phyloP scores from a whole-genome alignment of 2,329 filamentous ascomycete species.

The Metarhizium robertsii region DNA sequence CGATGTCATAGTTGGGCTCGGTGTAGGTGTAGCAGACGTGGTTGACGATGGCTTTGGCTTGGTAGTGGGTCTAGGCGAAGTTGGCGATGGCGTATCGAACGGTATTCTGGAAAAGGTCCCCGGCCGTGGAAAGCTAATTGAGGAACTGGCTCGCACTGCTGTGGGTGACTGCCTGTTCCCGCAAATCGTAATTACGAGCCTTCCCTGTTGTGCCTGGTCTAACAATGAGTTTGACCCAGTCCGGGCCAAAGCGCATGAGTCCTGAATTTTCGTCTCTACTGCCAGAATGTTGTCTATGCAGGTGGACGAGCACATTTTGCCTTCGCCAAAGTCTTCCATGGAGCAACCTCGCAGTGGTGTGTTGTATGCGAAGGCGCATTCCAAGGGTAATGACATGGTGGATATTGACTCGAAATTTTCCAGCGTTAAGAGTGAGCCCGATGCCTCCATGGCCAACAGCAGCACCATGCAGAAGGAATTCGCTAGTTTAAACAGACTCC shows the following conservation, averaged over 20 bases:
- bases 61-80: neutral
- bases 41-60: neutral
- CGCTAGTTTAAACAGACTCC: neutral
- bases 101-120: slow-evolving; percentile 1
- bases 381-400: slow-evolving; percentile 24
- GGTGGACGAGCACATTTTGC: slow-evolving; percentile 25
- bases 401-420: slow-evolving; percentile 31
- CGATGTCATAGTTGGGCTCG: neutral
- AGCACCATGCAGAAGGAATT: slow-evolving; percentile 11
- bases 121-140: neutral
- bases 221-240: slow-evolving; percentile 23
- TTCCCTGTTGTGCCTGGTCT: slow-evolving; percentile 24
- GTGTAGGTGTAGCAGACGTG: neutral
- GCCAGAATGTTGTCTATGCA: slow-evolving; percentile 23
- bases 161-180: slow-evolving; percentile 8
- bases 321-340: slow-evolving; percentile 23
- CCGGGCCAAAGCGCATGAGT: slow-evolving; percentile 16
- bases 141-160: slow-evolving; percentile 4
- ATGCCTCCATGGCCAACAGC: slow-evolving; percentile 14
- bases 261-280: slow-evolving; percentile 19
- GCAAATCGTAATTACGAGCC: slow-evolving; percentile 28
- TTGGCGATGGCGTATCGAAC: neutral
- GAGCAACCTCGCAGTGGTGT: slow-evolving; percentile 28
- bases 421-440: slow-evolving; percentile 20
- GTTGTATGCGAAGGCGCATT: slow-evolving; percentile 33